Percentiles rank a stretch among this genome's conserved stretches.
These are phyloP conservation scores for Biscutella laevigata DNA, from an alignment of 441 rosid genomes.

Conservation along the genomic window DNA sequence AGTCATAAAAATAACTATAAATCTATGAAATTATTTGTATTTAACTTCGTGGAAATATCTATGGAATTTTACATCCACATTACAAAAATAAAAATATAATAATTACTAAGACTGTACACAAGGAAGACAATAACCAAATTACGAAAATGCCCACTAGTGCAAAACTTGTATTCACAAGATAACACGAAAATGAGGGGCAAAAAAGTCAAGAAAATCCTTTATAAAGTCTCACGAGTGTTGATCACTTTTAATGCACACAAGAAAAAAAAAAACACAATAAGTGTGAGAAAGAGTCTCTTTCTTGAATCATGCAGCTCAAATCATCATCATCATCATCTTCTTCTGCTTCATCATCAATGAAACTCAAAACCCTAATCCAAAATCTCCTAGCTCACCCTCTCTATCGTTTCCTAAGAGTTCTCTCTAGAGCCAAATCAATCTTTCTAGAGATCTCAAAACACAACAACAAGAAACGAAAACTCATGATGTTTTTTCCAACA, in stretches of 20 bases:
- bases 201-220: conserved; percentile 25
- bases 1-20: neutral
- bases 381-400: conserved; percentile 46
- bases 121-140: conserved; percentile 4
- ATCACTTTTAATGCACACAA: conserved; percentile 8
- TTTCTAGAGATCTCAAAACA: conserved; percentile 33
- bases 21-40: neutral
- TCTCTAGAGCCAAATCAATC: conserved; percentile 55
- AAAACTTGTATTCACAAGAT: neutral
- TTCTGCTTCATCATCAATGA: conserved; percentile 36
- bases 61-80: conserved; percentile 8
- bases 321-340: conserved; percentile 27
- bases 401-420: conserved; percentile 44
- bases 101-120: neutral
- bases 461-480: conserved; percentile 26
- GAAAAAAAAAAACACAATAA: conserved; percentile 4
- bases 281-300: conserved; percentile 19
- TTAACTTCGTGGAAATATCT: conserved; percentile 3
- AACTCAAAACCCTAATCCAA: conserved; percentile 54
- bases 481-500: conserved; percentile 26
- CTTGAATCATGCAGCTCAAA: conserved; percentile 19
- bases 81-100: neutral
- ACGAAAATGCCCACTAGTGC: conserved; percentile 15
- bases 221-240: conserved; percentile 23
- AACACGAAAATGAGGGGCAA: conserved; percentile 14